Percentiles rank a stretch among this genome's conserved stretches.
Conservation (phyloP, 495 filamentous ascomycete genomes). For the Oidiodendron maius region DNA sequence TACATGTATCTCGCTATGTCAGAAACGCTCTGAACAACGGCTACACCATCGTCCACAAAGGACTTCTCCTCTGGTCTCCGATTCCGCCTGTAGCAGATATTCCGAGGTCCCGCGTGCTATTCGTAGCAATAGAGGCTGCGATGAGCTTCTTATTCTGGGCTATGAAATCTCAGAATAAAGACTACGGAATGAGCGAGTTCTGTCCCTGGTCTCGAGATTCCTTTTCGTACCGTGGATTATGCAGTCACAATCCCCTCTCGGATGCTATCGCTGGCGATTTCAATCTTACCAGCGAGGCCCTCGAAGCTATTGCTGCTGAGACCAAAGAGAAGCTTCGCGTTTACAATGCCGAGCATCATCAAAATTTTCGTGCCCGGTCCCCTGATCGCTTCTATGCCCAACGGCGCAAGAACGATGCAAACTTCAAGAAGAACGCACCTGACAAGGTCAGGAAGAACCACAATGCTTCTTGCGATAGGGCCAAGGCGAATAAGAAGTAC, state of each 20-base stretch:
- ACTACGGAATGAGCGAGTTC: background rate
- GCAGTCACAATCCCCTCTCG: conserved; percentile 2
- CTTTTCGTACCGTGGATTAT: conserved; percentile 8
- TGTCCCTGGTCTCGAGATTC: conserved; percentile 2
- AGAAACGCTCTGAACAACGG: conserved; percentile 1
- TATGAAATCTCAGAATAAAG: background rate
- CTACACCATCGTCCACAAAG: conserved; percentile 3
- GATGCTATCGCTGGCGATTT: conserved; percentile 5
- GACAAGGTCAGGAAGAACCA: background rate
- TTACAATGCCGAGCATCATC: background rate
- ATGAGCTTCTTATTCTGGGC: conserved; percentile 10
- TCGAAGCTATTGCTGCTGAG: conserved; percentile 1
- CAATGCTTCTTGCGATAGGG: background rate
- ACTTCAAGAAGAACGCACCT: background rate
- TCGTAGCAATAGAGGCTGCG: conserved; percentile 9
- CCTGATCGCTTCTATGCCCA: background rate
- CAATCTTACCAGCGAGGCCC: conserved; percentile 1
- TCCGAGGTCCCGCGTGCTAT: background rate
- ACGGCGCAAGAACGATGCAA: background rate
- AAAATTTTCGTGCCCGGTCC: background rate
- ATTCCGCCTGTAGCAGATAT: background rate
- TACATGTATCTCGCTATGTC: background rate
- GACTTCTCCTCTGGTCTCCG: background rate
- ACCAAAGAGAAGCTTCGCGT: background rate
- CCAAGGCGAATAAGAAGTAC: background rate